phyloP scores from a whole-genome alignment of 2,329 filamentous ascomycete species.

The Fusarium pseudonygamai region DNA sequence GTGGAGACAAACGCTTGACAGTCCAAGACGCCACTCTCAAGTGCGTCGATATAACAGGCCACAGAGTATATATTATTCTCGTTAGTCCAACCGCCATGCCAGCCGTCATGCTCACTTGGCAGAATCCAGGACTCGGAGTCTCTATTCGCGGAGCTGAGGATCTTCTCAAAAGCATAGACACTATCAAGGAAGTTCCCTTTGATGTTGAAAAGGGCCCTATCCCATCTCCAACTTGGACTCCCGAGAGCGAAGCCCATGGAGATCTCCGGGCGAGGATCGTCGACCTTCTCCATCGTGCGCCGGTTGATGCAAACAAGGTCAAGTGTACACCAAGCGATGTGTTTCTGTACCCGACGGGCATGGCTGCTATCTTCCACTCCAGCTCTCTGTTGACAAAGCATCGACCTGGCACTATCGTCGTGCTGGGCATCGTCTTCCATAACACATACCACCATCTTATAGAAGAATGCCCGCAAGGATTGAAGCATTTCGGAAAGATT shows the following conservation, averaged over 20 bases:
- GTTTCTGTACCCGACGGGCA: slow-evolving; percentile 64
- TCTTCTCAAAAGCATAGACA: slow-evolving; percentile 51
- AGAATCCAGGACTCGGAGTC: slow-evolving; percentile 57
- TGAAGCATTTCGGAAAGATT: slow-evolving; percentile 59
- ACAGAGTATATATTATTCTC: slow-evolving; percentile 56
- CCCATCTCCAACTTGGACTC: slow-evolving; percentile 52
- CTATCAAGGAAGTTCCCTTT: slow-evolving; percentile 48
- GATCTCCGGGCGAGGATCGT: slow-evolving; percentile 53
- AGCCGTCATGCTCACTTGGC: slow-evolving; percentile 56
- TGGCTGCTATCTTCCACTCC: slow-evolving; percentile 60
- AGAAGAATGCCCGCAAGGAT: slow-evolving; percentile 54
- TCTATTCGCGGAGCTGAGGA: slow-evolving; percentile 56
- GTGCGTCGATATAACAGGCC: slow-evolving; percentile 53
- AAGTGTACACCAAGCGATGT: slow-evolving; percentile 52
- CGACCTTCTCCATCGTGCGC: slow-evolving; percentile 53
- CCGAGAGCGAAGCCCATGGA: slow-evolving; percentile 50
- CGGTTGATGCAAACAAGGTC: slow-evolving; percentile 44
- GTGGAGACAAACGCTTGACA: slow-evolving; percentile 49
- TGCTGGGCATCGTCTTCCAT: slow-evolving; percentile 63
- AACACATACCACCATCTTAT: slow-evolving; percentile 59
- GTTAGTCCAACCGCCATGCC: slow-evolving; percentile 50
- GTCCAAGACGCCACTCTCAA: slow-evolving; percentile 50
- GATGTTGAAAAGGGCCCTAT: slow-evolving; percentile 15
- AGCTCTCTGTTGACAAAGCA: slow-evolving; percentile 51
- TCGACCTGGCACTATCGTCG: slow-evolving; percentile 49